A percentile compares a stretch with the other conserved stretches of the same genome.
These are phyloP conservation scores for Trichosporon faecale DNA, from an alignment of 1,284 basidiomycete genomes.

Conservation along the genomic window DNA sequence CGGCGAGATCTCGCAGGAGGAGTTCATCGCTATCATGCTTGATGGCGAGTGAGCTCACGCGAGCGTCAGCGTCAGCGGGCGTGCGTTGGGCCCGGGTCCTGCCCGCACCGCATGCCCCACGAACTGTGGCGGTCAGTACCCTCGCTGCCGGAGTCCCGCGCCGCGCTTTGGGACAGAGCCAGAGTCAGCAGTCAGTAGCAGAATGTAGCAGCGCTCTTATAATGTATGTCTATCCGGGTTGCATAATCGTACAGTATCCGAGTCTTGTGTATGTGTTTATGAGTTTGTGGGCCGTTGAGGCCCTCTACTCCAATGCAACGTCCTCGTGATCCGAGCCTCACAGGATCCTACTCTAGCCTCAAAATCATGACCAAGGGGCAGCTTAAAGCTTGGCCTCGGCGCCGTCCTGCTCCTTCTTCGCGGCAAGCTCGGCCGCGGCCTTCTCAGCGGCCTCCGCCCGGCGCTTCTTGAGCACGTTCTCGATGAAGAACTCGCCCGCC, in stretches of 20 bases:
- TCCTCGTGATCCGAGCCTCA: background rate
- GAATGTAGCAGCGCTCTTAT: background rate
- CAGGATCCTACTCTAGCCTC: no score
- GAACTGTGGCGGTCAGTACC: no score
- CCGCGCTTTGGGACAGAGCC: background rate
- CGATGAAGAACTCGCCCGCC: conserved; percentile 89
- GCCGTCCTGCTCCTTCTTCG: conserved; percentile 10
- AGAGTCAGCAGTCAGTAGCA: background rate
- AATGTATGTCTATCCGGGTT: background rate
- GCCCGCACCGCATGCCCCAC: no score
- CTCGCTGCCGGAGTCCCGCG: no score
- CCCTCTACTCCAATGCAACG: background rate
- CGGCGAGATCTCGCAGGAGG: conserved; percentile 80
- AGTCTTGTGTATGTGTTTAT: background rate
- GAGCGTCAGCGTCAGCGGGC: background rate
- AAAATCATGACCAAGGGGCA: background rate
- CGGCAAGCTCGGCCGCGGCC: conserved; percentile 38
- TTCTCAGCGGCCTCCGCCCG: conserved; percentile 41
- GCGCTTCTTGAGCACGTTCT: conserved; percentile 67
- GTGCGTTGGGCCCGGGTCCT: no score
- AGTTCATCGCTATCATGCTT: conserved; percentile 79
- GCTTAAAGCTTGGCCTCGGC: background rate
- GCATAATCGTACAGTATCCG: background rate
- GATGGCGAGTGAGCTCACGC: conserved; percentile 65
- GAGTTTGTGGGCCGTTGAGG: background rate